These are phyloP conservation scores for Penicillium flavigenum DNA, from an alignment of 495 filamentous ascomycete species.

Conservation along the genomic window DNA sequence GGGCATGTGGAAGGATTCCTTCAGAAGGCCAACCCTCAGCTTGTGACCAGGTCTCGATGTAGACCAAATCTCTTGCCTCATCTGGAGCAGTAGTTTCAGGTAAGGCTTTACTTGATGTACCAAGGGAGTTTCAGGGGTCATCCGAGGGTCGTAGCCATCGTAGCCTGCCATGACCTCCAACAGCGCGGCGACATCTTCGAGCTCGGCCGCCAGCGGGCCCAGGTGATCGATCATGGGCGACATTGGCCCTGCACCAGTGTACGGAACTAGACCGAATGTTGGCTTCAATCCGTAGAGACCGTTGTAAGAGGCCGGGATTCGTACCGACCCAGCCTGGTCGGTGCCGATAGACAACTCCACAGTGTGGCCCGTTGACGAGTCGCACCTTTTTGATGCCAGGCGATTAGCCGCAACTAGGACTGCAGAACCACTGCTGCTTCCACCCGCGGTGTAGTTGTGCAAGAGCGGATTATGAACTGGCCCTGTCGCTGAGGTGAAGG, in stretches of 20 bases:
- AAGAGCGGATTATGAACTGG: conserved; percentile 47
- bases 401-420: conserved; percentile 43
- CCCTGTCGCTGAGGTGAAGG: conserved; percentile 42
- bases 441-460: conserved; percentile 44
- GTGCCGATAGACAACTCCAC: conserved; percentile 56
- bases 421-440: conserved; percentile 53
- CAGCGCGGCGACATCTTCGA: conserved; percentile 52
- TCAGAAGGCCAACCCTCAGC: conserved; percentile 48
- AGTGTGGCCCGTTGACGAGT: conserved; percentile 26
- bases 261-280: conserved; percentile 52
- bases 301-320: conserved; percentile 50
- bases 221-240: conserved; percentile 47
- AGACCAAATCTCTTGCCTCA: conserved; percentile 22
- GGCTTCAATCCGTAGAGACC: conserved; percentile 48
- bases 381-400: conserved; percentile 34
- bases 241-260: conserved; percentile 43
- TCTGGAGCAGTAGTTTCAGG: conserved; percentile 20
- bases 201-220: conserved; percentile 49
- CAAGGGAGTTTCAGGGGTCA: conserved; percentile 41
- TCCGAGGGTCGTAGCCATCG: conserved; percentile 55
- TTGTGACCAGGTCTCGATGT: conserved; percentile 7
- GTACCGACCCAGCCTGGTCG: conserved; percentile 57
- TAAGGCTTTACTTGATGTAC: conserved; percentile 36
- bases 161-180: conserved; percentile 53
- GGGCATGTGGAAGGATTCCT: conserved; percentile 44